Evolutionary conservation across 176 grass and related monocot genomes (phyloP).

Genomic region (Cymbopogon citratus): DNA sequence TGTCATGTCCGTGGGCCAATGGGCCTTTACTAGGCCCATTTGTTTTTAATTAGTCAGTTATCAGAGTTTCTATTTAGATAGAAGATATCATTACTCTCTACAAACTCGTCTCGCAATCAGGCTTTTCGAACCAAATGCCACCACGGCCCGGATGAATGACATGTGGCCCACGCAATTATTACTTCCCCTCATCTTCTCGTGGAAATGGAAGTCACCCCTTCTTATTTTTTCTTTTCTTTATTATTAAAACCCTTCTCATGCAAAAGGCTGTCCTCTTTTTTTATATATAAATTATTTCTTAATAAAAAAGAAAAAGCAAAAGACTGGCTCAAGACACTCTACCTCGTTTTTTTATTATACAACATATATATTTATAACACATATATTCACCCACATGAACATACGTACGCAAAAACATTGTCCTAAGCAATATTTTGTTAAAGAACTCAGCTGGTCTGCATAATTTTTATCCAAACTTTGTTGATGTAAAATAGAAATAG

Average conservation of each 20-base stretch:
- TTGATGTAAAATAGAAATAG: no score
- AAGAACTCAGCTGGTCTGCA: no score
- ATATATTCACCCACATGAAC: no score
- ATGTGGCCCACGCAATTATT: not conserved
- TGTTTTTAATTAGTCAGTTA: not conserved
- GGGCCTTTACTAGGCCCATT: slow-evolving; percentile 30
- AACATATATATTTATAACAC: no score
- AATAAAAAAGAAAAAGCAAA: no score
- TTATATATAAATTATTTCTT: no score
- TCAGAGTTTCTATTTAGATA: not conserved
- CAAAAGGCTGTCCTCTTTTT: no score
- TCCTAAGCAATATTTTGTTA: no score
- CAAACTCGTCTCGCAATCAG: not conserved
- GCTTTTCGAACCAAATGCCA: not conserved
- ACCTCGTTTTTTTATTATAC: no score
- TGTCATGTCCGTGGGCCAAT: not conserved
- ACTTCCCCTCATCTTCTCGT: not conserved
- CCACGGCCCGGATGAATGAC: not conserved
- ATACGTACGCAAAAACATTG: no score
- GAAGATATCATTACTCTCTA: not conserved
- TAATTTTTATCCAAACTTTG: no score
- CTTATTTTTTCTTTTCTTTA: not conserved
- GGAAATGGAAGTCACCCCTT: not conserved
- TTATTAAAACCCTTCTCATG: not conserved
- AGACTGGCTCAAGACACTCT: no score